Conservation (phyloP, 495 filamentous ascomycete genomes). For the Immersiella caudata region DNA sequence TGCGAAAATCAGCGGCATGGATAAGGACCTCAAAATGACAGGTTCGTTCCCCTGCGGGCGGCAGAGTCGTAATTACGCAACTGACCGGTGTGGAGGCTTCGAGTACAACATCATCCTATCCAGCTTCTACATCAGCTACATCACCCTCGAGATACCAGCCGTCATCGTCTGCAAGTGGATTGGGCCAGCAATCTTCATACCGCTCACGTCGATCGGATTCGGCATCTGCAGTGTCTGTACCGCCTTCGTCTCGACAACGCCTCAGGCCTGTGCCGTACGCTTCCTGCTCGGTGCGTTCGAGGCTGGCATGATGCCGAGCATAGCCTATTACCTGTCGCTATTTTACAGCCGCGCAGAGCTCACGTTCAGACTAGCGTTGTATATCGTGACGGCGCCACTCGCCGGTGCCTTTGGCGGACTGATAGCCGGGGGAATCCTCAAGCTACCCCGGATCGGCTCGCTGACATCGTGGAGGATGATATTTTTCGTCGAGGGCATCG, state of each 20-base stretch:
- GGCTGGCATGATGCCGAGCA: constrained; percentile 70
- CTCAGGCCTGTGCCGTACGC: constrained; percentile 67
- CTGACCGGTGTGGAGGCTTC: constrained; percentile 34
- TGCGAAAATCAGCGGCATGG: constrained; percentile 55
- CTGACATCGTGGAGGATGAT: constrained; percentile 18
- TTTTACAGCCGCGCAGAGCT: constrained; percentile 21
- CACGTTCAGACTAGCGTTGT: constrained; percentile 17
- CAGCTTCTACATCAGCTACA: constrained; percentile 74
- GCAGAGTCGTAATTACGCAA: background rate
- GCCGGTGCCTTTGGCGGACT: constrained; percentile 17
- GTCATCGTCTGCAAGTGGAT: constrained; percentile 64
- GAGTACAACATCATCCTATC: constrained; percentile 61
- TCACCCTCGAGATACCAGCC: constrained; percentile 70
- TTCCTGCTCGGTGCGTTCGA: constrained; percentile 73
- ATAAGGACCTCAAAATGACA: constrained; percentile 57
- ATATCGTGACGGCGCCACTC: constrained; percentile 14
- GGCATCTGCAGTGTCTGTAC: constrained; percentile 50
- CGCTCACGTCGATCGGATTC: constrained; percentile 42
- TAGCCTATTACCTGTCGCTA: constrained; percentile 19
- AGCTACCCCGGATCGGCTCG: constrained; percentile 1
- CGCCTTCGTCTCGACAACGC: constrained; percentile 65
- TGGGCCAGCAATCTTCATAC: constrained; percentile 61
- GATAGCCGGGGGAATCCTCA: constrained; percentile 7
- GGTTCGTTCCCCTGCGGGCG: background rate
- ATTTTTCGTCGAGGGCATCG: constrained; percentile 15